Evolutionary conservation across 148 eudicot genomes (phyloP).

Genomic region (Oxyria digyna): DNA sequence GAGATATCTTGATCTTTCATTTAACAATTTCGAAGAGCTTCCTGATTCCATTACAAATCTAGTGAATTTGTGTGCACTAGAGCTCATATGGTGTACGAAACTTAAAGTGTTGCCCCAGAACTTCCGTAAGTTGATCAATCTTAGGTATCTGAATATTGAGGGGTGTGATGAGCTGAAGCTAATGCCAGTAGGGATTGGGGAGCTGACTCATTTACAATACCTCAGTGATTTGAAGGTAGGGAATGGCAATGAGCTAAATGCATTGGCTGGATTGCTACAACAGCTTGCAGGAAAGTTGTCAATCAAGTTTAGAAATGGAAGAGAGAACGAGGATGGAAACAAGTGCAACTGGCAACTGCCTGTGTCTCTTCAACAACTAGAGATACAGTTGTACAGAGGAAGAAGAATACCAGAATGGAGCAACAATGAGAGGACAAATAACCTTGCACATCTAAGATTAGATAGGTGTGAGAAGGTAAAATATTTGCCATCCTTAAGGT

Average conservation of each 20-base stretch:
- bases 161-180: conserved; percentile 1
- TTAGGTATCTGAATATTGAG: conserved; percentile 10
- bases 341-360: neutral
- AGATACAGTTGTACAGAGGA: too few species aligned
- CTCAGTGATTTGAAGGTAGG: neutral
- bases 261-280: neutral
- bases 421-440: neutral
- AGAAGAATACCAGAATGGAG: neutral
- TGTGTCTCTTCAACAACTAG: neutral
- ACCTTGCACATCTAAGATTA: neutral
- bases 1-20: conserved; percentile 26
- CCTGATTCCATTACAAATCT: conserved; percentile 21
- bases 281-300: neutral
- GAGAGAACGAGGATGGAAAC: neutral
- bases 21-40: neutral
- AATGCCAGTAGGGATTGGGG: conserved; percentile 13
- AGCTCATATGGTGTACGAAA: neutral
- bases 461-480: neutral
- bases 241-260: neutral
- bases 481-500: neutral
- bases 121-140: conserved; percentile 6
- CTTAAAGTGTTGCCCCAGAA: conserved; percentile 11
- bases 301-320: neutral
- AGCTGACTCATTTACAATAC: conserved; percentile 3
- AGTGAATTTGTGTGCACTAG: conserved; percentile 18